Base-by-base conservation (phyloP, 352 stramenopile genomes). In the Globisporangium cystogenes region DNA sequence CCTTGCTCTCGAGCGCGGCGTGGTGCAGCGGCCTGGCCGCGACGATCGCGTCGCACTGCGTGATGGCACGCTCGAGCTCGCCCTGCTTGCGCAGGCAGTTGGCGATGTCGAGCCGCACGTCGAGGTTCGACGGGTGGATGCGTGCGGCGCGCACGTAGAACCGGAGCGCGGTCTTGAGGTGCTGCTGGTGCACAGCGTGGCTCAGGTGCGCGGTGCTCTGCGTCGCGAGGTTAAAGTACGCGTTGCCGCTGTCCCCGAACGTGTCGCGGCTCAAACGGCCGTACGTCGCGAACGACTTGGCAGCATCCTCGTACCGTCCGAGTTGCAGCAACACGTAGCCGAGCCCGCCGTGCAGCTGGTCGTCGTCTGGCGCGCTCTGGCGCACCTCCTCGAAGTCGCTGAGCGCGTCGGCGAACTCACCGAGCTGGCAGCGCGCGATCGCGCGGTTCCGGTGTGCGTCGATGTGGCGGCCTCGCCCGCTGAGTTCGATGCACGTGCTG, bases 291-390 rank as follows among this genome's bases (percentile, higher is more conserved):
- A 91, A 91, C 26, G 74, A 72, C 21, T 60, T 70, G 2, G 78
- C 78, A 8, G 81, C 81, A 27, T 86, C 68, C 39, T 86, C 69
- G 35, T 88, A 87, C 24, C 74, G 66, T n/a, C 78, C 78, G 3
- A 90, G 62, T 44, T 91, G 80, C 8, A 91, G 55, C 12, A 88
- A 50, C 18, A 82, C 78, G 47, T 88, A 88, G 0, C 78, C 81
- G 5, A 88, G 57, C 0, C 66, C 81, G 7, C 78, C 72, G 58
- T 90, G 72, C 10, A 90, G 59, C 24, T 90, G 70, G 51, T 88
- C 73, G 47, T 91, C 81, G 49, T 90, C 78, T 0, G 81, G 81
- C 7, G 76, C 74, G 29, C 64, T 76, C 20, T 85, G 67, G n/a
- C 72, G 65, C 5, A 90, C 81, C 41, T 85, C 67, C 43, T 86